Base-by-base conservation (phyloP, 1,139 yeast species). In the Kluyveromyces sp. region DNA sequence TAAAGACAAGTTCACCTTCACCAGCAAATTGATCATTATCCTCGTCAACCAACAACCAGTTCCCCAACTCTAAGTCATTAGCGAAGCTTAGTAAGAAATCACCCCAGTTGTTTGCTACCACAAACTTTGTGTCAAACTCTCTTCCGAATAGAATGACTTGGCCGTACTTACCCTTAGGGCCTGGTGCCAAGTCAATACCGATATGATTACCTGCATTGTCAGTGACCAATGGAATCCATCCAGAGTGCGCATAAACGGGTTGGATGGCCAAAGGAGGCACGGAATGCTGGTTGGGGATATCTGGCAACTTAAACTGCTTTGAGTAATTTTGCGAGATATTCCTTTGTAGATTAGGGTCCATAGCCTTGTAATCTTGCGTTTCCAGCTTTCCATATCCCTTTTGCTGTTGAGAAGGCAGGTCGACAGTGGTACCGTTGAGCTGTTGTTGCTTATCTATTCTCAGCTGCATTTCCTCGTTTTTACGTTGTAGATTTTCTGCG, bases 201-300 rank as follows among this genome's bases (percentile, higher is more conserved):
- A 90, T 81, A 60, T 88, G 88, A 67, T 90, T 90, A 25, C 97
- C 97, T 7, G 85, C 82, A 50, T 79, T 81, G 63, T 90, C 97
- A 8, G 95, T 86, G 25, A 88, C 78, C 39, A 90, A 66, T 2
- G 97, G 97, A 46, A 90, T 82, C 97, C 97, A 90, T 60, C 77
- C 79, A 4, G 88, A 81, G 63, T 88, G 89, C 2, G 96, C 92
- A 67, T 86, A 90, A 1, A 78, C 79, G 2, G 75, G 72, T 59
- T 84, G 86, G 32, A 89, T 71, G 6, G 79, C 67, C 4, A 80
- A 80, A 21, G 87, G 86, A 4, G 97, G 97, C 10, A 84, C 73
- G 0, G 88, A 79, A 45, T 71, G 72, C 66, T 89, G 97, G 41
- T 59, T 64, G n/a, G 85, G 84, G 36, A 78, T 61, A 39, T 61